phyloP scores from a whole-genome alignment of 2,329 filamentous ascomycete species.

The Penicillium fuscoglaucum region DNA sequence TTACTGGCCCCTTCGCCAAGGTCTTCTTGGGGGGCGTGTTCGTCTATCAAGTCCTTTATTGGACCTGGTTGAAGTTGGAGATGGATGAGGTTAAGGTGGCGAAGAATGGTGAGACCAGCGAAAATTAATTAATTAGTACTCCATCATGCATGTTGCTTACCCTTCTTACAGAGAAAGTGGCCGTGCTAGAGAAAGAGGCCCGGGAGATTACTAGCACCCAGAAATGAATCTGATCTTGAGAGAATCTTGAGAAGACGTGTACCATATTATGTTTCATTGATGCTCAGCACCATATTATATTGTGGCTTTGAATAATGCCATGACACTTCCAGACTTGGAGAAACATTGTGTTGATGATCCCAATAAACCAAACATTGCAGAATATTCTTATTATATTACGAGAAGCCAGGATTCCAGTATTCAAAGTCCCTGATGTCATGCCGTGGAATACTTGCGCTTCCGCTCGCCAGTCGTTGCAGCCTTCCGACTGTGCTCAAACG shows the following conservation, averaged over 20 bases:
- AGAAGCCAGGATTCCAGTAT: background rate
- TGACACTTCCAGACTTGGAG: background rate
- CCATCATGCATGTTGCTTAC: background rate
- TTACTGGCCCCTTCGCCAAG: constrained; percentile 48
- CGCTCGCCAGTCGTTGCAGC: background rate
- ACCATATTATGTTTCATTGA: constrained; percentile 9
- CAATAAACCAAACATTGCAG: background rate
- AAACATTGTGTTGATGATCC: background rate
- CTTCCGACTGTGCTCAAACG: background rate
- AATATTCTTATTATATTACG: constrained; percentile 6
- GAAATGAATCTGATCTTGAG: constrained; percentile 21
- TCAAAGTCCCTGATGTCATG: background rate
- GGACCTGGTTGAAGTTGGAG: constrained; percentile 50
- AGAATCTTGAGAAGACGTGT: constrained; percentile 9
- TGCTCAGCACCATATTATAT: constrained; percentile 8
- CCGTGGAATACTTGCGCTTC: constrained; percentile 17
- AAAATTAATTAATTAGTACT: background rate
- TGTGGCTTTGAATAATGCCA: background rate
- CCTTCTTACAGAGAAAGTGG: constrained; percentile 34
- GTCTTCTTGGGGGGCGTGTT: constrained; percentile 51
- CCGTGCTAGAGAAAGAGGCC: constrained; percentile 37
- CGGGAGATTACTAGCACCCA: constrained; percentile 33
- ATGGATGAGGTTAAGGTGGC: constrained; percentile 46
- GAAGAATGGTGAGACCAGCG: constrained; percentile 38
- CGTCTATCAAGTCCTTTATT: constrained; percentile 51